Conservation (phyloP, 192 early-diverging fungal species). For the Backusella tarrabulga region DNA sequence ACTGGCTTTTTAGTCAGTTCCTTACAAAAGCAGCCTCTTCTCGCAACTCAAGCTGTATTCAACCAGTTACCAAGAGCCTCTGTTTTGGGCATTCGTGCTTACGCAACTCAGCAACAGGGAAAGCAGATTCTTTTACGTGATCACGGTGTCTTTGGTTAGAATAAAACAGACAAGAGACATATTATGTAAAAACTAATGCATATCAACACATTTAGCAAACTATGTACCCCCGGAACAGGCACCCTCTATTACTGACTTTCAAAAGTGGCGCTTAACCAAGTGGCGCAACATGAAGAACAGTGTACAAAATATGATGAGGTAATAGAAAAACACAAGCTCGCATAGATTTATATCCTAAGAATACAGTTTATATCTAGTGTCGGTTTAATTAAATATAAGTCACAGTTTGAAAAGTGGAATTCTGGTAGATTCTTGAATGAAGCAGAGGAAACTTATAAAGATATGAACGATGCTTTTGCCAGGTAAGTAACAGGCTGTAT, state of each 20-base stretch:
- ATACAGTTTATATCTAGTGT: slow-evolving; percentile 25
- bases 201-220: slow-evolving; percentile 31
- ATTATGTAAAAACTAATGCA: not conserved
- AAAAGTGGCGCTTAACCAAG: slow-evolving; percentile 48
- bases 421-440: slow-evolving; percentile 51
- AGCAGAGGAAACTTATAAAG: slow-evolving; percentile 59
- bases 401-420: slow-evolving; percentile 57
- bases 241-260: slow-evolving; percentile 47
- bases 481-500: slow-evolving; percentile 13
- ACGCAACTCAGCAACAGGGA: slow-evolving; percentile 24
- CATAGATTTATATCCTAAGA: not conserved
- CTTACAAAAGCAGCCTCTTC: not conserved
- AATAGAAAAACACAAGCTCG: not conserved
- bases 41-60: not conserved
- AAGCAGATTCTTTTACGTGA: slow-evolving; percentile 37
- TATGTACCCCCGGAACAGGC: slow-evolving; percentile 52
- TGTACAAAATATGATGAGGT: slow-evolving; percentile 39
- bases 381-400: slow-evolving; percentile 50
- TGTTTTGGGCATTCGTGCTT: slow-evolving; percentile 22
- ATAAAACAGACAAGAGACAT: not conserved
- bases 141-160: slow-evolving; percentile 37
- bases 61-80: slow-evolving; percentile 8
- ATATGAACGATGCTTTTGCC: slow-evolving; percentile 71
- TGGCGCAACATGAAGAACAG: slow-evolving; percentile 51
- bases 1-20: slow-evolving; percentile 6